These are phyloP conservation scores for Cutaneotrichosporon cyanovorans DNA, from an alignment of 1,284 basidiomycete genomes.

Conservation along the genomic window DNA sequence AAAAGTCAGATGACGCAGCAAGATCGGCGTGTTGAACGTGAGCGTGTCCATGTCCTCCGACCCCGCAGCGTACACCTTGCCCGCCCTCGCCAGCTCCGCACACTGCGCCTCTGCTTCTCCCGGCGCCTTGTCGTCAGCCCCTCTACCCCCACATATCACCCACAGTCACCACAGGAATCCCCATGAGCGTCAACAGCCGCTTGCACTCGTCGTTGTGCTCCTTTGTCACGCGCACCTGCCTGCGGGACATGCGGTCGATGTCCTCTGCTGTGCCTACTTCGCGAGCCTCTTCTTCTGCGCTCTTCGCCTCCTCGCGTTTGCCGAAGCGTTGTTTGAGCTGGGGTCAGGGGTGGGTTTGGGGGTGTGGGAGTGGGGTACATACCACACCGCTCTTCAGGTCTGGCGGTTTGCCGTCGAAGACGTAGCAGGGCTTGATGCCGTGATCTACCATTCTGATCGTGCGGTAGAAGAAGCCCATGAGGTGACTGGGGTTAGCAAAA, in stretches of 20 bases:
- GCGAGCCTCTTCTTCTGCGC: constrained; percentile 90
- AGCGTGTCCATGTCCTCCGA: constrained; percentile 99
- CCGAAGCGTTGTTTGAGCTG: constrained; percentile 65
- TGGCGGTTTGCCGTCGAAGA: constrained; percentile 97
- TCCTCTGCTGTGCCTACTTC: constrained; percentile 91
- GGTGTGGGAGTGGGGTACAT: constrained; percentile 40
- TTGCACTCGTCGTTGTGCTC: constrained; percentile 97
- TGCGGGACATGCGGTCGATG: constrained; percentile 78
- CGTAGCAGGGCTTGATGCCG: constrained; percentile 95
- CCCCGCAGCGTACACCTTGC: constrained; percentile 92
- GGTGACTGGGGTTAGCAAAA: constrained; percentile 54
- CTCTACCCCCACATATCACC: constrained; percentile 30
- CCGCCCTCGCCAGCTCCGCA: constrained; percentile 89
- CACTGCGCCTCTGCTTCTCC: constrained; percentile 99
- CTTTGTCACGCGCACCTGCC: constrained; percentile 89
- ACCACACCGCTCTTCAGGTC: constrained; percentile 95
- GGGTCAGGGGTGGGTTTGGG: not conserved
- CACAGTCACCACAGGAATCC: constrained; percentile 87
- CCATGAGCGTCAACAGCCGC: constrained; percentile 84
- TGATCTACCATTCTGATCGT: constrained; percentile 98
- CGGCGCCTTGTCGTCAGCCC: constrained; percentile 63
- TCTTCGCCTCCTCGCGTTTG: constrained; percentile 82
- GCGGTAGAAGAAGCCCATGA: constrained; percentile 98
- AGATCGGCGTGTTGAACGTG: constrained; percentile 84
- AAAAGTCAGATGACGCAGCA: constrained; percentile 93